Percentiles rank a stretch among this genome's conserved stretches.
Conservation (phyloP, 2,329 filamentous ascomycete species). For the Boeremia exigua region DNA sequence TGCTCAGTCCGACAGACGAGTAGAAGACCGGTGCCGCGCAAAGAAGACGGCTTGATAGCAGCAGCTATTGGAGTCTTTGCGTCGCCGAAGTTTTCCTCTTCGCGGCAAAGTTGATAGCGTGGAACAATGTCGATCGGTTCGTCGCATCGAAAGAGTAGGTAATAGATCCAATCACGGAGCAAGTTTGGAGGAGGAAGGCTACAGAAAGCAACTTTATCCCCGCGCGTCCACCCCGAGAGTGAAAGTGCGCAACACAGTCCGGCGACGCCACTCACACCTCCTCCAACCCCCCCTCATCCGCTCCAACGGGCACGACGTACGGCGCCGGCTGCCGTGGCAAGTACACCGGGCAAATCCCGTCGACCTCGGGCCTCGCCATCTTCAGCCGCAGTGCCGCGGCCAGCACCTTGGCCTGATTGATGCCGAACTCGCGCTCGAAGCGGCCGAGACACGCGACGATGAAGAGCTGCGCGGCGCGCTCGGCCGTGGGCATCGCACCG, state of each 20-base stretch:
- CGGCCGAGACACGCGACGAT: slow-evolving; percentile 60
- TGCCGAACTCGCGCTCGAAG: slow-evolving; percentile 59
- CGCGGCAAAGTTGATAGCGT: not conserved
- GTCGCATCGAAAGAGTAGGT: not conserved
- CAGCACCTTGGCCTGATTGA: slow-evolving; percentile 43
- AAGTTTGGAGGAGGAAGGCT: not conserved
- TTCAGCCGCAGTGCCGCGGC: slow-evolving; percentile 30
- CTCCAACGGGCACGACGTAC: slow-evolving; percentile 7
- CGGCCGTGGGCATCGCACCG: slow-evolving; percentile 36
- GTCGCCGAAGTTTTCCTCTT: not conserved
- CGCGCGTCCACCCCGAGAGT: not conserved
- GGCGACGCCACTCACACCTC: not conserved
- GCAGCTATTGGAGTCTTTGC: not conserved
- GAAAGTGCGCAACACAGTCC: not conserved
- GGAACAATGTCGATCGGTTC: not conserved
- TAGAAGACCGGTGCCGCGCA: no score
- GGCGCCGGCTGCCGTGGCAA: slow-evolving; percentile 15
- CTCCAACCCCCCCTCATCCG: not conserved
- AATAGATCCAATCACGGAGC: not conserved
- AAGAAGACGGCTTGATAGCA: no score
- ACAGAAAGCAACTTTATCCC: not conserved
- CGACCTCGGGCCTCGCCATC: slow-evolving; percentile 16
- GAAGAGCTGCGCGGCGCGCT: slow-evolving; percentile 31
- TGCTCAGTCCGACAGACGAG: no score
- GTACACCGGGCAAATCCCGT: slow-evolving; percentile 21